These are phyloP conservation scores for Neolecta irregularis DNA, from an alignment of 1,139 yeast species.

Conservation along the genomic window DNA sequence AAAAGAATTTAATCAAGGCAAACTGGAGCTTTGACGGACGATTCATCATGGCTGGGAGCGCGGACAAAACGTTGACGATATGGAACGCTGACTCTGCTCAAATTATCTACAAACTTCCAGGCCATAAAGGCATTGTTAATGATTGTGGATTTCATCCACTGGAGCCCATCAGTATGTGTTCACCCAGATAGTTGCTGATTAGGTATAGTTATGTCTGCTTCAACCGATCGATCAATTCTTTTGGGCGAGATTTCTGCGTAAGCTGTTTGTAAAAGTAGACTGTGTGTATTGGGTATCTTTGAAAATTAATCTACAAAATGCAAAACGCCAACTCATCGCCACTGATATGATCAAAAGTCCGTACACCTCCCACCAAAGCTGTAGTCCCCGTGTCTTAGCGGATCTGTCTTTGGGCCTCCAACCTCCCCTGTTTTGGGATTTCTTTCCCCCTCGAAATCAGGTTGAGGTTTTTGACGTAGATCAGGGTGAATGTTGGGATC, in stretches of 20 bases:
- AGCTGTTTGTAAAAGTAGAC: too few species aligned
- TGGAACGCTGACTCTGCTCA: constrained; percentile 48
- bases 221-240: constrained; percentile 21
- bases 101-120: constrained; percentile 35
- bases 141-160: constrained; percentile 33
- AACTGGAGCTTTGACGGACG: constrained; percentile 29
- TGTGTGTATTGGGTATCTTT: too few species aligned
- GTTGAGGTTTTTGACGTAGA: constrained; percentile 51
- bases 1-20: constrained; percentile 37
- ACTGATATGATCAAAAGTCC: constrained; percentile 69
- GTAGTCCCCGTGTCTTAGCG: constrained; percentile 84
- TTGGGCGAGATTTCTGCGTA: constrained; percentile 16
- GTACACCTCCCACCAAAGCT: constrained; percentile 92
- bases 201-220: constrained; percentile 17
- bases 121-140: constrained; percentile 48
- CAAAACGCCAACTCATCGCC: too few species aligned
- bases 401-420: constrained; percentile 99
- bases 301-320: too few species aligned
- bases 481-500: constrained; percentile 40
- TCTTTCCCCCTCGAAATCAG: constrained; percentile 89
- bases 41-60: constrained; percentile 43
- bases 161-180: constrained; percentile 22
- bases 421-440: constrained; percentile 74
- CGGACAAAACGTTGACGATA: constrained; percentile 40
- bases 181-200: constrained; percentile 15